Evolutionary conservation across 2,329 filamentous ascomycete species (phyloP).

Genomic region (Didymella pinodella): DNA sequence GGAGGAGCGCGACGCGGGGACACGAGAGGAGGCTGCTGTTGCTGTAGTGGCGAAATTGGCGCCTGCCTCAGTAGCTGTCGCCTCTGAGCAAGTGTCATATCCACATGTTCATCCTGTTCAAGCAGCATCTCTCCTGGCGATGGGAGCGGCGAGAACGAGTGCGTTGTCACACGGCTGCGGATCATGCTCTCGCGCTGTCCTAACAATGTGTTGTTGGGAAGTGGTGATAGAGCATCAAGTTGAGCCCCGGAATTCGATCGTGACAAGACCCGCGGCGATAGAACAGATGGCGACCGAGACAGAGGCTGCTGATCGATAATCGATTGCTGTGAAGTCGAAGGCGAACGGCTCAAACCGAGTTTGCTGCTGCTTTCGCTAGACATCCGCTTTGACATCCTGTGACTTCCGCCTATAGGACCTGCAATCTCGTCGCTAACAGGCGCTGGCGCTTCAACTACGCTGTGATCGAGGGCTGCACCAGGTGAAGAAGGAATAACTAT

Average conservation of each 20-base stretch:
- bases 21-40: conserved; percentile 22
- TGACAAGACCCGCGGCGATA: conserved; percentile 28
- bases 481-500: conserved; percentile 59
- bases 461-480: conserved; percentile 51
- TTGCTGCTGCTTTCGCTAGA: conserved; percentile 37
- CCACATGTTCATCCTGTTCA: conserved; percentile 59
- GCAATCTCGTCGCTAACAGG: conserved; percentile 54
- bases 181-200: conserved; percentile 63
- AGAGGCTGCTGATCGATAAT: conserved; percentile 25
- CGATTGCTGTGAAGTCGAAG: conserved; percentile 36
- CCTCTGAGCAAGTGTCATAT: conserved; percentile 75
- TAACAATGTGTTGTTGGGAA: conserved; percentile 58
- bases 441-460: conserved; percentile 61
- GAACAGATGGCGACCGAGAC: conserved; percentile 31
- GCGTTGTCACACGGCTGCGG: conserved; percentile 50
- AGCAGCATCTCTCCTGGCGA: conserved; percentile 39
- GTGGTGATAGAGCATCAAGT: conserved; percentile 34
- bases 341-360: conserved; percentile 28
- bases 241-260: conserved; percentile 31
- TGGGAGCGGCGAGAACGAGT: conserved; percentile 47
- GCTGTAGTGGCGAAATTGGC: conserved; percentile 18
- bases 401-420: conserved; percentile 28
- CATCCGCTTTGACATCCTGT: conserved; percentile 34
- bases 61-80: conserved; percentile 49
- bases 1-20: conserved; percentile 33